Base-by-base conservation (phyloP, 768 basidiomycete genomes). In the Kwoniella shandongensis region DNA sequence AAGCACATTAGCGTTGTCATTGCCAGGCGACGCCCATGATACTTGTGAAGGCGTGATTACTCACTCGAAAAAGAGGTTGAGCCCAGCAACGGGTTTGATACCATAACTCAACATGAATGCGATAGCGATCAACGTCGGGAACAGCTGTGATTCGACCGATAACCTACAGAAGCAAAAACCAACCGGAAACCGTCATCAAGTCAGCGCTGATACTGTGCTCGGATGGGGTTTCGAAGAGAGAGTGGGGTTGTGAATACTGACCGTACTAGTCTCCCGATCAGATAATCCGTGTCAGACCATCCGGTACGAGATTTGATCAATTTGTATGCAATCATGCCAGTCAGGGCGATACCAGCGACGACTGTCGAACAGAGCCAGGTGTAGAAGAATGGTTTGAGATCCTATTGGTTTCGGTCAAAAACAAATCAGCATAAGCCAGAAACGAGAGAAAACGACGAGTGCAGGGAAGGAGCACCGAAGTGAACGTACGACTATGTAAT, bases 221-320 rank as follows among this genome's bases (percentile, higher is more conserved):
- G 17, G n/a, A 8, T 17, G 22, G n/a, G n/a, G 17, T 42, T 42
- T 42, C 41, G n/a, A 42, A 18, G 8, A 6, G n/a, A 6, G 8
- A 42, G 17, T 45, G 15, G 20, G 17, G 6, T 8, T 46, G 30
- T n/a, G 17, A 35, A 2, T 11, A 57, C 56, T 51, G 41, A 58
- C 56, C 36, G 26, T 5, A 58, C 46, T 17, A 58, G 36, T 41
- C 39, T 58, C 13, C 51, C 44, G 22, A 58, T 58, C 20, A 58
- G 44, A 26, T 44, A 40, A 40, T 58, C 56, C 22, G 56, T 58
- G 12, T 51, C 50, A 51, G 56, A 58, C 56, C 56, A 58, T 13
- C 56, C 56, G n/a, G 56, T 58, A 17, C 38, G 23, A 10, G 56
- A 50, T 23, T 42, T 58, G 35, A 58, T 49, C 3, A 58, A 26